Percentiles rank a stretch among this genome's conserved stretches.
Conservation (phyloP, 805 yeast genomes). For the Saccharomycopsis vini region DNA sequence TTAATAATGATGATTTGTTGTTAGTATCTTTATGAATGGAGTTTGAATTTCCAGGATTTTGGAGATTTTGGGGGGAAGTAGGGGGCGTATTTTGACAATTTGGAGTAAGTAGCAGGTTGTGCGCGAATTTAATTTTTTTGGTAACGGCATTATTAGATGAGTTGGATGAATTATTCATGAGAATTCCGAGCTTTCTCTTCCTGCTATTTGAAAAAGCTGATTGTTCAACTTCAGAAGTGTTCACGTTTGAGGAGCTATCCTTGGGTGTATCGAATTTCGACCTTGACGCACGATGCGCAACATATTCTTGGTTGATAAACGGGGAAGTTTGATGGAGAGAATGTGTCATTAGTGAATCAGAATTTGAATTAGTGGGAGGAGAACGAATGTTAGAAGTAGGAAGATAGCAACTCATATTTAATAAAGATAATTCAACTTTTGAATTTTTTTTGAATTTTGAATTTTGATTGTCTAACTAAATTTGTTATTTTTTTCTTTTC, state of each 20-base stretch:
- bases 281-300: too few relatives aligned
- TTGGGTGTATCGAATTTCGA: too few relatives aligned
- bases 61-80: neutral
- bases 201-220: too few relatives aligned
- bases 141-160: too few relatives aligned
- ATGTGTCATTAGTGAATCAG: neutral
- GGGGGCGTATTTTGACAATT: neutral
- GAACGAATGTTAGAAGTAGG: conserved; percentile 13
- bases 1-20: conserved; percentile 3
- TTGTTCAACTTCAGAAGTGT: too few relatives aligned
- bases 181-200: too few relatives aligned
- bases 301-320: too few relatives aligned
- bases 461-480: neutral
- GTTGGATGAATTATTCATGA: too few relatives aligned
- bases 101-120: neutral
- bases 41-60: neutral
- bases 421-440: neutral
- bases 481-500: too few relatives aligned
- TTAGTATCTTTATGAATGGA: neutral
- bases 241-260: too few relatives aligned
- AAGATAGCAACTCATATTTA: conserved; percentile 16
- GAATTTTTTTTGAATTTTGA: neutral
- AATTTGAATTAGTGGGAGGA: neutral
- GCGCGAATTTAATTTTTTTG: too few relatives aligned
- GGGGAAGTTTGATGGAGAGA: too few relatives aligned